Base-by-base conservation (phyloP, 2,329 filamentous ascomycete genomes). In the Xylaria digitata region DNA sequence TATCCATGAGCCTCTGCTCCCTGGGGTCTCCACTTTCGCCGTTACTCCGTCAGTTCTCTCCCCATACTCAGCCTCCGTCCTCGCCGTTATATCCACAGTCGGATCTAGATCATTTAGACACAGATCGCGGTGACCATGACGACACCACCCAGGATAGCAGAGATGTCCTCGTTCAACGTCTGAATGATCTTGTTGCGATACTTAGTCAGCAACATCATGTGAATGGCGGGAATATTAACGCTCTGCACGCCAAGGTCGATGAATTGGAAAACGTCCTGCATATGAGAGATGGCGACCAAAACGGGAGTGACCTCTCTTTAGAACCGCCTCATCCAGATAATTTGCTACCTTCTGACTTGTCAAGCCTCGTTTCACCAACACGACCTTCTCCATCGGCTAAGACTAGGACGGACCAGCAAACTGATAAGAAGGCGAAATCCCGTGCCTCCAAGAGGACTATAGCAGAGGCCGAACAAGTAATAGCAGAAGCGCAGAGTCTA, bases 81-180 rank as follows among this genome's bases (percentile, higher is more conserved):
- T 69, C 73, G 6, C 67, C 71, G 6, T 67, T 73, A 43, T 67
- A 65, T 63, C 68, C 71, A n/a, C 67, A 59, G 13, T 66, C 70
- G 26, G 69, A 71, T 21, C 42, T 66, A 9, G 75, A 76, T 23
- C 71, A 73, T 37, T 37, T 30, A 32, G 32, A 15, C 23, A 58
- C 21, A 26, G 63, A 63, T 30, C 11, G 57, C 32, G 17, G 23
- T 13, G 67, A 73, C 34, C 56, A 71, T 19, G 75, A 76, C 42
- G 70, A 74, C 34, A 62, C 77, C 52, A 71, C 76, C 19, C 76
- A 77, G 50, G 79, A 80, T 66, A 78, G 78, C 73, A 80, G 79
- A 63, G 80, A 85, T 67, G 80, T 82, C 26, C 80, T 87, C 60
- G 80, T 85, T n/a, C 76, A 80, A 57, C 78, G 79, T 49, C 73